Base-by-base conservation (phyloP, 306 rosid genomes). In the Cicer arietinum region DNA sequence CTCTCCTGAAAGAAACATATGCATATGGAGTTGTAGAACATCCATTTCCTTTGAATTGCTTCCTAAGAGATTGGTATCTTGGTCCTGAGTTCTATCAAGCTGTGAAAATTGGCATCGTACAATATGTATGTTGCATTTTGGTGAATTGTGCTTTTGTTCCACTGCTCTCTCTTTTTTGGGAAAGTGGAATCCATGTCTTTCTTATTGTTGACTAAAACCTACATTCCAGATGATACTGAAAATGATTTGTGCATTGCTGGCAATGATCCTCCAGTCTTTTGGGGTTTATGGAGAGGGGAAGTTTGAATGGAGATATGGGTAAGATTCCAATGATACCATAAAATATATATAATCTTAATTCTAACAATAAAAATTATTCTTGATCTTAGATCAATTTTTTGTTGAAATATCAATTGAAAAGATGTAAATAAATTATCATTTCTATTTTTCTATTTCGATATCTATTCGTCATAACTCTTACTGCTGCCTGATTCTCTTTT, bases 211-310 rank as follows among this genome's bases (percentile, higher is more conserved):
- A 69, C 80, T 69, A 73, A 81, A 77, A 44, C 71, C 67, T 78
- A 25, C 73, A 73, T 84, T 84, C 74, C 89, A 95, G 99, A 95
- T 95, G 99, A 89, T 95, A 73, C 62, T 95, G 79, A 95, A 95
- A 84, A 76, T 92, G 97, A 92, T 95, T 54, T 95, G 99, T 76
- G 98, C 99, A 1, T 74, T 95, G 83, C 81, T 95, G 75, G 98
- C 99, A 51, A 92, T 95, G 96, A 83, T 95, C 82, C 98, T 95
- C 46, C 85, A 95, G 86, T 72, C 89, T 77, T 88, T 88, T 47
- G 99, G 97, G 81, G 98, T 92, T 82, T 95, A 95, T 82, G 99
- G 99, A 76, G 99, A 95, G 80, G 99, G 98, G 47, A 89, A 80
- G 64, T 95, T 95, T 88, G 93, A 92, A 63, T 89, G 99, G 98